Evolutionary conservation across 805 yeast genomes (phyloP), one percentile per base, ranked within the genome.

Genomic region (Ogataea pini): DNA sequence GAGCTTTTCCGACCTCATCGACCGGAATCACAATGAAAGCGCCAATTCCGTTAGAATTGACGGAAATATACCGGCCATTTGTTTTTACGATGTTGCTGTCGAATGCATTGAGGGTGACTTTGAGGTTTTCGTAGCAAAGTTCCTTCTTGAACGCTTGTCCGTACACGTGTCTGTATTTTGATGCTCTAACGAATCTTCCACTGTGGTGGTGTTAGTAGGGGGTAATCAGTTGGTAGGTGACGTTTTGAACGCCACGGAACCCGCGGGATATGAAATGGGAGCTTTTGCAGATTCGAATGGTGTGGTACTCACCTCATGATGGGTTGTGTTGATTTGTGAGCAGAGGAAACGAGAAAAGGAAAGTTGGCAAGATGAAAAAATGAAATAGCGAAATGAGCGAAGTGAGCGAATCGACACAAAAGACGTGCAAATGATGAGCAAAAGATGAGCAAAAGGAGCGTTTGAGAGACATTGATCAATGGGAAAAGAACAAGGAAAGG

Each of bases 41-140:
- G 45, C 99, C 99, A 54, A 98, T 98, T 34, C 98, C 98, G 9
- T 96, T 85, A 27, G 97, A 77, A 66, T 89, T 90, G 55, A 90
- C 85, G 1, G 96, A 77, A 36, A 94, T 69, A 61, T 80, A 94
- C 65, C 86, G 85, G 32, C 97, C 92, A 65, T 94, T 94, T 55
- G 87, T 80, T 68, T 89, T 83, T 56, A 94, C 78, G 55, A 94
- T 75, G 67, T 92, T 92, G 44, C 96, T 87, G 68, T 94, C 99
- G 88, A 96, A 94, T 1, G 98, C 99, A 63, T 90, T 91, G 63
- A 88, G 84, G 57, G 96, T 87, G 48, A 85, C 79, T 60, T 80
- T 83, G 56, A 87, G 71, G 66, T 86, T 86, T 59, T 86, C 94
- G 62, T 82, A 85, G 65, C 85, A 79, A 48, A 79, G 70, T 62